A percentile compares a stretch with the other conserved stretches of the same genome.
Evolutionary conservation across 768 basidiomycete species (phyloP).

Genomic region (Pleurotus tuber-regium): DNA sequence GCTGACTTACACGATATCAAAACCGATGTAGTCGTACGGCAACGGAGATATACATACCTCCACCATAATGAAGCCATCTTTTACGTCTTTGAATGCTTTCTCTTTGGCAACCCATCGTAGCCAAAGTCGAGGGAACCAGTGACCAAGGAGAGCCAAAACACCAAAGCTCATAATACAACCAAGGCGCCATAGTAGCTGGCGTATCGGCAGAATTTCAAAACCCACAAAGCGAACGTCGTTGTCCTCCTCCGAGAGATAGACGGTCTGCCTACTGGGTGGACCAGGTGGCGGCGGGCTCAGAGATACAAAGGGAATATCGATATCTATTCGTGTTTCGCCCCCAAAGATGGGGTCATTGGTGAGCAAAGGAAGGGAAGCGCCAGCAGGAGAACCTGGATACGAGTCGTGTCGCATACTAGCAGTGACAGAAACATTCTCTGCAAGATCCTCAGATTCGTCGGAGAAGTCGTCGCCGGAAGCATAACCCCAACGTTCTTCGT

Average conservation of each 20-base stretch:
- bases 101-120: slow-evolving; percentile 82
- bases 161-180: slow-evolving; percentile 72
- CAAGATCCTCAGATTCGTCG: slow-evolving; percentile 27
- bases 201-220: slow-evolving; percentile 66
- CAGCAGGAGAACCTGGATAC: slow-evolving; percentile 58
- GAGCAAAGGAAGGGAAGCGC: slow-evolving; percentile 60
- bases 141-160: slow-evolving; percentile 73
- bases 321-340: slow-evolving; percentile 80
- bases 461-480: slow-evolving; percentile 79
- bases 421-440: slow-evolving; percentile 43
- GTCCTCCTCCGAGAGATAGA: slow-evolving; percentile 90
- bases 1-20: slow-evolving; percentile 59
- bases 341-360: slow-evolving; percentile 78
- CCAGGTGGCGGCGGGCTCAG: slow-evolving; percentile 75
- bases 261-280: slow-evolving; percentile 80
- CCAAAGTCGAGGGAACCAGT: slow-evolving; percentile 95
- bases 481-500: slow-evolving; percentile 87
- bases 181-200: slow-evolving; percentile 65
- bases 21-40: slow-evolving; percentile 1
- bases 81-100: slow-evolving; percentile 73
- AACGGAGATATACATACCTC: slow-evolving; percentile 63
- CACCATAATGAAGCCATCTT: slow-evolving; percentile 77
- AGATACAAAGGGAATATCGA: slow-evolving; percentile 62
- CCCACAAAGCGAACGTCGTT: slow-evolving; percentile 84
- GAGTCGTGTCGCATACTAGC: slow-evolving; percentile 71